Evolutionary conservation across 495 filamentous ascomycete species (phyloP).

Genomic region (Viridothelium virens): DNA sequence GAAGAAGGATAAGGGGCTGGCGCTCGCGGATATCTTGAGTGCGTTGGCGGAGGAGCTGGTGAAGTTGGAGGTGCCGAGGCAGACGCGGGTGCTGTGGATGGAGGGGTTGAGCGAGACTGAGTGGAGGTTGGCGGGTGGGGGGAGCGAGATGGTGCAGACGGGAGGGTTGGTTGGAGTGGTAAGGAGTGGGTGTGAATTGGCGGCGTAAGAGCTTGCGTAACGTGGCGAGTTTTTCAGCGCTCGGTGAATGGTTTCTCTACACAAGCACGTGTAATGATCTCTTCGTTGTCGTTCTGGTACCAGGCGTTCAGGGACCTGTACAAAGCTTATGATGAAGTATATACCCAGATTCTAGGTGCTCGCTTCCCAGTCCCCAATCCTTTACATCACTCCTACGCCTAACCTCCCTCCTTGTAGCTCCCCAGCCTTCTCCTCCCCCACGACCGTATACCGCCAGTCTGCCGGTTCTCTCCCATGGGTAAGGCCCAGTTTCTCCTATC

Average conservation of each 20-base stretch:
- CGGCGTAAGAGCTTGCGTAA: conserved; percentile 33
- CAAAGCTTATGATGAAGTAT: no score
- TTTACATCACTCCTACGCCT: no score
- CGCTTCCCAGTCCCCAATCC: no score
- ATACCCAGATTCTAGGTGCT: no score
- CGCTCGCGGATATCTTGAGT: conserved; percentile 86
- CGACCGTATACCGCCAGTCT: conserved; percentile 3
- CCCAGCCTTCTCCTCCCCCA: not conserved
- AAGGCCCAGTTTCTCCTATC: not conserved
- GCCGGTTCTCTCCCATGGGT: not conserved
- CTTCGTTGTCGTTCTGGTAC: no score
- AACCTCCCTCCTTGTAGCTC: no score
- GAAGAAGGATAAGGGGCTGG: conserved; percentile 79
- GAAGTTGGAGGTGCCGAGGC: conserved; percentile 73
- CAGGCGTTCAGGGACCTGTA: no score
- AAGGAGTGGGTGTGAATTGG: conserved; percentile 74
- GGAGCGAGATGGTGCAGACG: conserved; percentile 83
- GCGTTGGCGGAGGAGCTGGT: conserved; percentile 72
- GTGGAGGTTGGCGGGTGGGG: conserved; percentile 80
- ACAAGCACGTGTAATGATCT: no score
- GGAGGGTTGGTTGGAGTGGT: conserved; percentile 86
- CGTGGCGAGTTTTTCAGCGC: not conserved
- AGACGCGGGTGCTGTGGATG: conserved; percentile 85
- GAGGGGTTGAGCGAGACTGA: conserved; percentile 89
- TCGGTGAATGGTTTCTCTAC: no score